Conservation (phyloP, 306 rosid species). For the Arachis hypogaea region DNA sequence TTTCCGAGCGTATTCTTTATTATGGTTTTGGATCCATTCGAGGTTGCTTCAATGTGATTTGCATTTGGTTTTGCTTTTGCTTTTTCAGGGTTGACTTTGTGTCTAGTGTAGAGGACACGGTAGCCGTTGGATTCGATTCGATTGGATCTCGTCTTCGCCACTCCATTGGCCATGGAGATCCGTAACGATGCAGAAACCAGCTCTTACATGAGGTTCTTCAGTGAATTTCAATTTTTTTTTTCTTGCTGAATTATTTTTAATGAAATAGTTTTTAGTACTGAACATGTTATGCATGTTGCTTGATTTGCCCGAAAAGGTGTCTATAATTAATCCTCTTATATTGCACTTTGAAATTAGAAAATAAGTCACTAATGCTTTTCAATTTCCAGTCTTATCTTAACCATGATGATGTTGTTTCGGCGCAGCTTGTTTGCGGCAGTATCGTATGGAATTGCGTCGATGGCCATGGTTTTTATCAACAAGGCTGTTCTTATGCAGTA, state of each 20-base stretch:
- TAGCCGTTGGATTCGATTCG: conserved; percentile 26
- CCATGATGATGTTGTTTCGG: conserved; percentile 19
- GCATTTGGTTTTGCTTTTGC: conserved; percentile 3
- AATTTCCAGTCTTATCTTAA: conserved; percentile 29
- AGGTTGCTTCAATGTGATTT: not conserved
- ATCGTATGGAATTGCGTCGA: conserved; percentile 88
- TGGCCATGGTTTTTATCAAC: conserved; percentile 97
- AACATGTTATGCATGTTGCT: not conserved
- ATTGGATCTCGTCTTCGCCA: conserved; percentile 4
- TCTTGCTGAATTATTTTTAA: not conserved
- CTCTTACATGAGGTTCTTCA: conserved; percentile 51
- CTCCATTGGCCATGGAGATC: conserved; percentile 61
- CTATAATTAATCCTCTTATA: not conserved
- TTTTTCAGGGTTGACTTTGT: conserved; percentile 27
- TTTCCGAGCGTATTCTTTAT: not conserved
- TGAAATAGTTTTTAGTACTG: not conserved
- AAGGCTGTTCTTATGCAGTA: conserved; percentile 96
- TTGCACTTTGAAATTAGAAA: not conserved
- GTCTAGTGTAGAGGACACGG: not conserved
- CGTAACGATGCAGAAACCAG: conserved; percentile 58
- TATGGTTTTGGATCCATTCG: not conserved
- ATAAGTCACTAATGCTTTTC: not conserved
- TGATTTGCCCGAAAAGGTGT: not conserved
- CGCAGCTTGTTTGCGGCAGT: conserved; percentile 80
- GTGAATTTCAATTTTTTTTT: not conserved